phyloP scores from a whole-genome alignment of 1,139 yeast species.

The Blastobotrys capitulatus region DNA sequence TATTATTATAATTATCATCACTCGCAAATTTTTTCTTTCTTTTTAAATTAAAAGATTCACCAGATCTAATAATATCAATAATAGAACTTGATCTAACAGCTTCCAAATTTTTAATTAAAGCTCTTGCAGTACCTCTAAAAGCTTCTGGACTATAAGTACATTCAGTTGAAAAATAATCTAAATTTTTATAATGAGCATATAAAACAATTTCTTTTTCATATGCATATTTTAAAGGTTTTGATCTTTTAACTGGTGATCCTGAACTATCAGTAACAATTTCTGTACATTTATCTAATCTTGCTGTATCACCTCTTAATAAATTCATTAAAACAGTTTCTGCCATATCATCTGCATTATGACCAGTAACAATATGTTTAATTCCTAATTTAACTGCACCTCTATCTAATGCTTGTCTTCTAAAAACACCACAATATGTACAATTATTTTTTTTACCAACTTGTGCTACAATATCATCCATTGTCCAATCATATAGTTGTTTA shows the following conservation, averaged over 20 bases:
- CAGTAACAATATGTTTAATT: constrained; percentile 90
- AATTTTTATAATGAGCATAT: constrained; percentile 92
- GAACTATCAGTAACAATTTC: constrained; percentile 78
- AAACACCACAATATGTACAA: constrained; percentile 97
- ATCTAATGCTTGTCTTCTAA: constrained; percentile 93
- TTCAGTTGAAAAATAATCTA: constrained; percentile 95
- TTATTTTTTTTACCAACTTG: constrained; percentile 92
- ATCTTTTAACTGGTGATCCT: constrained; percentile 53
- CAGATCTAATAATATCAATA: constrained; percentile 89
- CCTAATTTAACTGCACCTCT: constrained; percentile 90
- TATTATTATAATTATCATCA: constrained; percentile 1
- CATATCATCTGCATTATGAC: constrained; percentile 99
- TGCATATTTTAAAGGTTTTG: constrained; percentile 92
- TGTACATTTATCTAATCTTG: constrained; percentile 86
- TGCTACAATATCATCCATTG: constrained; percentile 96
- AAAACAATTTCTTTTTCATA: constrained; percentile 97
- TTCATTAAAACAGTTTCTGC: constrained; percentile 98
- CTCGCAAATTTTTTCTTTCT: constrained; percentile 12
- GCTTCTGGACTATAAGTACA: constrained; percentile 99
- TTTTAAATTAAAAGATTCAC: constrained; percentile 74
- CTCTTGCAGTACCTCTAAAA: constrained; percentile 94
- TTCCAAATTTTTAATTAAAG: constrained; percentile 82
- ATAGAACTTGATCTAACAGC: constrained; percentile 90
- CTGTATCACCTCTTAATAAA: constrained; percentile 89
- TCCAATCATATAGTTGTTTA: constrained; percentile 85